A percentile compares a stretch with the other conserved stretches of the same genome.
Conservation (phyloP, 164 flowering plant genomes). For the Umbellularia californica region DNA sequence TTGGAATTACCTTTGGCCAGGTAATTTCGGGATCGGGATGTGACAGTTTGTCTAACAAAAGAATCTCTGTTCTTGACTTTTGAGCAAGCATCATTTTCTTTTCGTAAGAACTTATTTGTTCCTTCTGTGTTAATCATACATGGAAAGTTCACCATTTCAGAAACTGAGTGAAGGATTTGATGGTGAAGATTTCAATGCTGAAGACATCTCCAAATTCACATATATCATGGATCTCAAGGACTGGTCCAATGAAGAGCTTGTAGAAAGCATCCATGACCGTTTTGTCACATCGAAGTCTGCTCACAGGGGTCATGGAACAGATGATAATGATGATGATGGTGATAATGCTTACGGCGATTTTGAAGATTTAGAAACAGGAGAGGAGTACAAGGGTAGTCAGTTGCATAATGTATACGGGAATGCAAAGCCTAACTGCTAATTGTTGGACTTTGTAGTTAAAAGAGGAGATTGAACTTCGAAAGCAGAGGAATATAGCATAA, state of each 20-base stretch:
- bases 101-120: neutral
- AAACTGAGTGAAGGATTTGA: constrained; percentile 39
- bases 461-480: constrained; percentile 77
- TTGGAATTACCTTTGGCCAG: too few relatives aligned
- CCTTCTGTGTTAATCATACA: constrained; percentile 3
- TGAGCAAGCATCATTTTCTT: neutral
- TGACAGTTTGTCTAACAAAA: neutral
- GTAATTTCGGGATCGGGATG: too few relatives aligned
- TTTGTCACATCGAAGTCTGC: constrained; percentile 91
- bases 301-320: constrained; percentile 41
- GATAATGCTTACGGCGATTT: constrained; percentile 68
- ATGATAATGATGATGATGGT: constrained; percentile 35
- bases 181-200: constrained; percentile 31
- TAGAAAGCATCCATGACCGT: constrained; percentile 70
- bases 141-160: constrained; percentile 24
- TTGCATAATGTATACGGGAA: constrained; percentile 16
- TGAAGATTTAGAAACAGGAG: constrained; percentile 92
- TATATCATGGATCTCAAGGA: constrained; percentile 27
- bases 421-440: constrained; percentile 4
- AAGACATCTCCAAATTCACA: constrained; percentile 71
- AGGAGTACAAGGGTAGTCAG: constrained; percentile 36
- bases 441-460: constrained; percentile 53
- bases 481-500: constrained; percentile 74
- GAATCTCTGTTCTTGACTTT: neutral
- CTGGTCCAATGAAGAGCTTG: constrained; percentile 51